phyloP scores from a whole-genome alignment of 768 basidiomycete genomes.

The Amanita pseudoporphyria region DNA sequence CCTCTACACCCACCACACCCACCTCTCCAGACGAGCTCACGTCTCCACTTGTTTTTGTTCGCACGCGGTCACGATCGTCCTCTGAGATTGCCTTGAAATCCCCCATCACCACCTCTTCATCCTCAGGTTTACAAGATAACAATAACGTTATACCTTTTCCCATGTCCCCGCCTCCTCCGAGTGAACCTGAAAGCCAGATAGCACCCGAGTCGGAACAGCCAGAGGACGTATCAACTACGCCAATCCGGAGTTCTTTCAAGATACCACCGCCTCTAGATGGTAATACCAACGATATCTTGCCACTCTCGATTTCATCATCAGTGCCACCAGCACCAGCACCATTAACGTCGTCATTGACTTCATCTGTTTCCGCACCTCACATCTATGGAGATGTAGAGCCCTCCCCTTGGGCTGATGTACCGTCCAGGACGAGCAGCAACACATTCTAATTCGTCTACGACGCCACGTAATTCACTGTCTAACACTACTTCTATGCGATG shows the following conservation, averaged over 20 bases:
- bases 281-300: background rate
- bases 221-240: too few relatives aligned
- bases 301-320: background rate
- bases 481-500: background rate
- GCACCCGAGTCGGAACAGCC: too few relatives aligned
- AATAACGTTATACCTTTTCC: too few relatives aligned
- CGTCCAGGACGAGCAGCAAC: background rate
- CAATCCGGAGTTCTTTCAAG: too few relatives aligned
- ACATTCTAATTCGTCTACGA: background rate
- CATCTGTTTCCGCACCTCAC: background rate
- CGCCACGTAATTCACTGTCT: background rate
- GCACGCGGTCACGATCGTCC: background rate
- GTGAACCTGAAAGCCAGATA: too few relatives aligned
- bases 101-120: background rate
- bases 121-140: too few relatives aligned
- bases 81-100: constrained; percentile 4
- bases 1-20: background rate
- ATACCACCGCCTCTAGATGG: too few relatives aligned
- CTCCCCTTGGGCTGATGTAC: background rate
- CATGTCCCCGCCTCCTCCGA: too few relatives aligned
- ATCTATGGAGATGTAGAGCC: background rate
- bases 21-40: background rate
- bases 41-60: background rate
- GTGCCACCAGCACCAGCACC: background rate
- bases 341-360: too few relatives aligned